Percentiles rank a stretch among this genome's conserved stretches.
These are phyloP conservation scores for Salinomyces thailandicus DNA, from an alignment of 2,329 filamentous ascomycete genomes.

Conservation along the genomic window DNA sequence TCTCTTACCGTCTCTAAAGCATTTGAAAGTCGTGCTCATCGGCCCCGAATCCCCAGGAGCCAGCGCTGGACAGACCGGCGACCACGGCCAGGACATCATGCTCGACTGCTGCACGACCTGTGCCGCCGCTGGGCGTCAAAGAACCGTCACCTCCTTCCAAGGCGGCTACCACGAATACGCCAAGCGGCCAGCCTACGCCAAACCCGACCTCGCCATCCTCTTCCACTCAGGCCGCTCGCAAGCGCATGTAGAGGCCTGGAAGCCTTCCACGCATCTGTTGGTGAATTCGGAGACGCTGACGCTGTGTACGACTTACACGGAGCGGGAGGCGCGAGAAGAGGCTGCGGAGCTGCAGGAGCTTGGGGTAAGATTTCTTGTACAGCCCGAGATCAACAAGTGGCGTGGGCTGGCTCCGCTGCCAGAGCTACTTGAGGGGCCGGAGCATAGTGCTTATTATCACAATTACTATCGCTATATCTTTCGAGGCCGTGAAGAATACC, in stretches of 20 bases:
- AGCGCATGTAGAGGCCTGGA: background rate
- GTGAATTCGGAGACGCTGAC: background rate
- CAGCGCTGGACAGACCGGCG: background rate
- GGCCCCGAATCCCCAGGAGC: background rate
- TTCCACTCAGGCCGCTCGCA: conserved; percentile 2
- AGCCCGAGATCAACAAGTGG: conserved; percentile 4
- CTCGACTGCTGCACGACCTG: conserved; percentile 1
- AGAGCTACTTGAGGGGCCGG: background rate
- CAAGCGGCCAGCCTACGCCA: background rate
- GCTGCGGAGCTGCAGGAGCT: background rate
- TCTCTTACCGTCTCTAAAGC: background rate
- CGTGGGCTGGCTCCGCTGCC: conserved; percentile 2
- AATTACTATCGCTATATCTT: conserved; percentile 5
- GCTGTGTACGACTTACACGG: conserved; percentile 2
- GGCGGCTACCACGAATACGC: conserved; percentile 2
- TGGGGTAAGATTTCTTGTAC: background rate
- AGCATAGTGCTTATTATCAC: conserved; percentile 1
- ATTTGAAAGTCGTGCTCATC: background rate
- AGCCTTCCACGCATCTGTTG: conserved; percentile 1
- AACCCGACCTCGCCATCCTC: conserved; percentile 2
- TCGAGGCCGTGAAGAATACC: conserved; percentile 1
- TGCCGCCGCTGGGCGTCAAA: background rate
- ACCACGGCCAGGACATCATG: conserved; percentile 1
- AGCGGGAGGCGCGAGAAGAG: conserved; percentile 1
- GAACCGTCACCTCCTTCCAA: background rate